Conservation (phyloP, 2,329 filamentous ascomycete species). For the Aspergillus terreus region DNA sequence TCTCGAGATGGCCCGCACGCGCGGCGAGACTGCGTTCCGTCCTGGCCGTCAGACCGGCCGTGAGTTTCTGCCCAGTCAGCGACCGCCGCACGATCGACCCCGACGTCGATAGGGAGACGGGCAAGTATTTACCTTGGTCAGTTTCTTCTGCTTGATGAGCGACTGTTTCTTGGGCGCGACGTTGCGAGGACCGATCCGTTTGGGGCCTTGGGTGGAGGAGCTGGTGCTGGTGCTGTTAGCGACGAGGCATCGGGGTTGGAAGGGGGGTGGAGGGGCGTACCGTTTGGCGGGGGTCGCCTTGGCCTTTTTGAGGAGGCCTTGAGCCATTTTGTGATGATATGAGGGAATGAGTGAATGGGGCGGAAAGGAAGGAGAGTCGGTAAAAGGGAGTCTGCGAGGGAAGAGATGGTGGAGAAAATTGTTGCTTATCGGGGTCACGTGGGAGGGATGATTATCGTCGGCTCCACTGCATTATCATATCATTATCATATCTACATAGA, state of each 20-base stretch:
- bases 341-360: not conserved
- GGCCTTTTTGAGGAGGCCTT: constrained; percentile 42
- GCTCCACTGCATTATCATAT: not conserved
- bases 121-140: constrained; percentile 52
- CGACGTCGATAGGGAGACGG: not conserved
- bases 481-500: no score
- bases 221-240: constrained; percentile 11
- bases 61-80: constrained; percentile 49
- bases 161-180: constrained; percentile 65
- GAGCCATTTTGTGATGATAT: constrained; percentile 12
- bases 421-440: constrained; percentile 21
- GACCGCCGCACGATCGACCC: not conserved
- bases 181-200: constrained; percentile 54
- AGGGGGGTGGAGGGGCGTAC: constrained; percentile 24
- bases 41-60: constrained; percentile 58
- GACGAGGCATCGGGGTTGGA: not conserved
- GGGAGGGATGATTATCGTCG: not conserved
- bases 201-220: constrained; percentile 42
- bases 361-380: not conserved
- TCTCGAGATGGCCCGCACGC: constrained; percentile 66
- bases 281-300: constrained; percentile 32
- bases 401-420: constrained; percentile 9
- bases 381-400: not conserved
- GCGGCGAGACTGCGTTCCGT: constrained; percentile 66
- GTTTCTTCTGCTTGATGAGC: constrained; percentile 58